These are phyloP conservation scores for Diaporthe destruens DNA, from an alignment of 2,329 filamentous ascomycete genomes.

Conservation along the genomic window DNA sequence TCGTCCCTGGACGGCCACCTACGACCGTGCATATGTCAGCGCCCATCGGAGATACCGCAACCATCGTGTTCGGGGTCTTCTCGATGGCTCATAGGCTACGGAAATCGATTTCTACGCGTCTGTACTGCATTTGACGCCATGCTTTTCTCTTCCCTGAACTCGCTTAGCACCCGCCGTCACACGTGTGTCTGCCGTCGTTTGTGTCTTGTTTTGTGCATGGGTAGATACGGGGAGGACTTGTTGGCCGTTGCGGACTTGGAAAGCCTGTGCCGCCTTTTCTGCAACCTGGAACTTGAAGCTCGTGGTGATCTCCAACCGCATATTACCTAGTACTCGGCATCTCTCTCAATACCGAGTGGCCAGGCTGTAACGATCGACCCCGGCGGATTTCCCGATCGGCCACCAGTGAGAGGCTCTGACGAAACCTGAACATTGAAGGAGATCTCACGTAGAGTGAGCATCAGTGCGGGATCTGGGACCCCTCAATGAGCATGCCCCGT, in stretches of 20 bases:
- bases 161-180: neutral
- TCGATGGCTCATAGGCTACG: constrained; percentile 1
- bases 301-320: neutral
- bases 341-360: neutral
- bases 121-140: constrained; percentile 24
- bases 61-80: neutral
- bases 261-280: neutral
- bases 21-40: neutral
- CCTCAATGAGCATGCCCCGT: neutral
- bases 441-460: constrained; percentile 3
- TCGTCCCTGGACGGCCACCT: neutral
- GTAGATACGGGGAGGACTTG: neutral
- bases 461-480: neutral
- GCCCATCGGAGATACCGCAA: neutral
- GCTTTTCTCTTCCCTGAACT: neutral
- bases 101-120: neutral
- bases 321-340: neutral
- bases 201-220: constrained; percentile 6
- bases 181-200: neutral
- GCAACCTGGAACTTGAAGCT: neutral
- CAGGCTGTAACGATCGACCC: neutral
- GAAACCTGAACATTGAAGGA: neutral
- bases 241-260: neutral
- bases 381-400: constrained; percentile 7
- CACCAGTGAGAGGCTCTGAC: constrained; percentile 4